These are phyloP conservation scores for Spiraea crenata DNA, from an alignment of 331 rosid species.

Conservation along the genomic window DNA sequence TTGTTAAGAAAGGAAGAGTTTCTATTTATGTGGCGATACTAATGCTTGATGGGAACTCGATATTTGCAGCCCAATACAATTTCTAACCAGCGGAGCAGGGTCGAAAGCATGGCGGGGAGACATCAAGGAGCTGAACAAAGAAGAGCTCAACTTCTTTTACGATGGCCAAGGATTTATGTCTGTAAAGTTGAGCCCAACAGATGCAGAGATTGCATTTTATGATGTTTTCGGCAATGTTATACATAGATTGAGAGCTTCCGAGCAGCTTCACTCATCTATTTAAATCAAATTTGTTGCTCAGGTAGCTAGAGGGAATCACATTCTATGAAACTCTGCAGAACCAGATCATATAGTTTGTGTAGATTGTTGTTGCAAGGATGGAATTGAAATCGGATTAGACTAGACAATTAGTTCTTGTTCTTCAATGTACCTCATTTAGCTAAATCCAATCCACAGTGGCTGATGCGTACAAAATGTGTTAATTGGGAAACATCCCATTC, in stretches of 20 bases:
- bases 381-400: background rate
- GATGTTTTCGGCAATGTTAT: slow-evolving; percentile 55
- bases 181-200: slow-evolving; percentile 40
- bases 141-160: slow-evolving; percentile 57
- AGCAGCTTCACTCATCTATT: slow-evolving; percentile 42
- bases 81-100: slow-evolving; percentile 73
- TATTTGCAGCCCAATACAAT: slow-evolving; percentile 53
- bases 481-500: too few relatives aligned
- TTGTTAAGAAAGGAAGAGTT: background rate
- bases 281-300: slow-evolving; percentile 7
- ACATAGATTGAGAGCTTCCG: slow-evolving; percentile 35
- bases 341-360: background rate
- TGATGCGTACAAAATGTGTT: too few relatives aligned
- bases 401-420: background rate
- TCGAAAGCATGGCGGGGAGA: slow-evolving; percentile 94
- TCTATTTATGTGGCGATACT: background rate
- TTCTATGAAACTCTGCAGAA: background rate
- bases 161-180: slow-evolving; percentile 91
- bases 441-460: background rate
- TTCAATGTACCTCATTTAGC: background rate
- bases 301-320: background rate
- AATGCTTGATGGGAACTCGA: background rate
- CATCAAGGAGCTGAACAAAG: slow-evolving; percentile 17
- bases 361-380: background rate
- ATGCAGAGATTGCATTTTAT: slow-evolving; percentile 49